Evolutionary conservation across 2,329 filamentous ascomycete species (phyloP).

Genomic region (Trichocomaceae sp.): DNA sequence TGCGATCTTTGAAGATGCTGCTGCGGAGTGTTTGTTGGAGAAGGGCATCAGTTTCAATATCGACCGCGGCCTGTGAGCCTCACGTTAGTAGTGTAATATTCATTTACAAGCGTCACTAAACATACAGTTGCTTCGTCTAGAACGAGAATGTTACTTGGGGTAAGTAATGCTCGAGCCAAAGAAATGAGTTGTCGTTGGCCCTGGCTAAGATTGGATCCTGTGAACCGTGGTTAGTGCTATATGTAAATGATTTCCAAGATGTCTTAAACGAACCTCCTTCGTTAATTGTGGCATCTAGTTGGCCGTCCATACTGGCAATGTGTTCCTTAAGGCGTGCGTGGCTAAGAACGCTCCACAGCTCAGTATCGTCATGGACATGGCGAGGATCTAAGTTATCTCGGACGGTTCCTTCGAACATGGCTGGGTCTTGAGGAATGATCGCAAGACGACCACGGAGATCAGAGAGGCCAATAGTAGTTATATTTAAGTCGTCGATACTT

Average conservation of each 20-base stretch:
- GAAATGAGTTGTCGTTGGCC: conserved; percentile 93
- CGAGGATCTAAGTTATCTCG: conserved; percentile 94
- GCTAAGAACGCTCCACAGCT: conserved; percentile 92
- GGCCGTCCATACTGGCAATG: conserved; percentile 75
- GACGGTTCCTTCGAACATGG: conserved; percentile 86
- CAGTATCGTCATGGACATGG: conserved; percentile 92
- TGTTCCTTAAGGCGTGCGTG: conserved; percentile 92
- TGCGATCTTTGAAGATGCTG: conserved; percentile 74
- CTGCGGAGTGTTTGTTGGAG: conserved; percentile 58
- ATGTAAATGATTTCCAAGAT: not conserved
- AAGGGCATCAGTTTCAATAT: conserved; percentile 61
- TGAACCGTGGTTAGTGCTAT: not conserved
- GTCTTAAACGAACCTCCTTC: conserved; percentile 71
- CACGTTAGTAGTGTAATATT: not conserved
- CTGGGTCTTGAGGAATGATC: conserved; percentile 96
- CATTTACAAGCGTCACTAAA: not conserved
- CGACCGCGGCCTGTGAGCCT: conserved; percentile 53
- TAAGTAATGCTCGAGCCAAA: conserved; percentile 84
- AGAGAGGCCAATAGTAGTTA: conserved; percentile 79
- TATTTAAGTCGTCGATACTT: conserved; percentile 82
- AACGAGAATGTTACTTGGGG: conserved; percentile 93
- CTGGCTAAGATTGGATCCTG: conserved; percentile 89
- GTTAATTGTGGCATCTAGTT: conserved; percentile 80
- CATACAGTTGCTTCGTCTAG: conserved; percentile 88
- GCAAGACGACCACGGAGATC: conserved; percentile 84